Evolutionary conservation across 169 alveolate species (phyloP).

Genomic region (Plasmodium sp.): DNA sequence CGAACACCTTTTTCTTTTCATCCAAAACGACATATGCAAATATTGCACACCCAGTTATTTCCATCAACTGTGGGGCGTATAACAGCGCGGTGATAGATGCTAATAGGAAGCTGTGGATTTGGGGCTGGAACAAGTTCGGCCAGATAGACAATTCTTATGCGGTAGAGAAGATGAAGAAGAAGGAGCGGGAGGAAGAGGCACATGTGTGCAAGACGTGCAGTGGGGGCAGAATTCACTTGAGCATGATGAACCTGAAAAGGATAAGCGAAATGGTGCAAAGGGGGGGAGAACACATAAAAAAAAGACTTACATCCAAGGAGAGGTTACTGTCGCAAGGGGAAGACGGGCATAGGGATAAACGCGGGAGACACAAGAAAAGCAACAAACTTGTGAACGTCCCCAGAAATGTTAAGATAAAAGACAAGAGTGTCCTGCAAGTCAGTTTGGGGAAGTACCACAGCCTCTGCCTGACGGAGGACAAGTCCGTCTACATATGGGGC

Average conservation of each 20-base stretch:
- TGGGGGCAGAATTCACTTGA: not conserved
- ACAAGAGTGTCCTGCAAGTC: slow-evolving; percentile 25
- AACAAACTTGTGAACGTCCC: slow-evolving; percentile 55
- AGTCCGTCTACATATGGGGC: slow-evolving; percentile 67
- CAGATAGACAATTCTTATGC: slow-evolving; percentile 18
- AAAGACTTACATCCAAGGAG: not conserved
- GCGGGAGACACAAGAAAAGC: not conserved
- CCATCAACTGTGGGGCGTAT: slow-evolving; percentile 37
- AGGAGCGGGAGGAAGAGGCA: not conserved
- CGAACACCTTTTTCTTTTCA: slow-evolving; percentile 5
- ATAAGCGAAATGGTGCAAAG: not conserved
- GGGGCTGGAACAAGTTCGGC: slow-evolving; percentile 71
- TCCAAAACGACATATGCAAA: slow-evolving; percentile 12
- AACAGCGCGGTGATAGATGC: slow-evolving; percentile 38
- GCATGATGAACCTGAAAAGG: not conserved
- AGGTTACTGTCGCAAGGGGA: not conserved
- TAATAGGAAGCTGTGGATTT: slow-evolving; percentile 31
- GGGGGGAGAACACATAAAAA: not conserved
- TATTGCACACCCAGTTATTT: slow-evolving; percentile 35
- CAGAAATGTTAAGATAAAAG: slow-evolving; percentile 40
- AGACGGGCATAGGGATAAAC: not conserved
- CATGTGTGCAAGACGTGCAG: not conserved
- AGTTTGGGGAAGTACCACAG: slow-evolving; percentile 67
- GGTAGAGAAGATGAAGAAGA: slow-evolving; percentile 11
- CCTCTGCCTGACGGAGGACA: slow-evolving; percentile 54